phyloP scores from a whole-genome alignment of 164 flowering plant genomes.

The Piper betle region DNA sequence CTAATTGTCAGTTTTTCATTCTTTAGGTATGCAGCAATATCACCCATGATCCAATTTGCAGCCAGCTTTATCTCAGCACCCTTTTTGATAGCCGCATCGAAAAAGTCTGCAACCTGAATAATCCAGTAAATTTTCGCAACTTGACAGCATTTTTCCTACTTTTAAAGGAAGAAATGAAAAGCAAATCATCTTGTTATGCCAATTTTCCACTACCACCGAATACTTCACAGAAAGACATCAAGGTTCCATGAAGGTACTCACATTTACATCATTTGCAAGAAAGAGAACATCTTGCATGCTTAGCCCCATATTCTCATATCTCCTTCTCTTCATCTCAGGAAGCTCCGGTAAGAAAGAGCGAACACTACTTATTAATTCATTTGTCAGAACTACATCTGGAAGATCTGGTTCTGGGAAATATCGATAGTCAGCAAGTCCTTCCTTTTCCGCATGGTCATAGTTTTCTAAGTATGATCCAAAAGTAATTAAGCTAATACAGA shows the following conservation, averaged over 20 bases:
- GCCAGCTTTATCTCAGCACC: conserved; percentile 90
- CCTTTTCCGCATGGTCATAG: conserved; percentile 91
- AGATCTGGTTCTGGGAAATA: conserved; percentile 98
- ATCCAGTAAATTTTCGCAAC: conserved; percentile 5
- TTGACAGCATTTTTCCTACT: not conserved
- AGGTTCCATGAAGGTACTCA: conserved; percentile 19
- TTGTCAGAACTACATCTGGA: conserved; percentile 55
- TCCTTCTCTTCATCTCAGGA: conserved; percentile 69
- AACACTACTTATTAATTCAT: conserved; percentile 46
- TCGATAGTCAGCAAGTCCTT: conserved; percentile 89
- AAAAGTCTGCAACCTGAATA: conserved; percentile 66
- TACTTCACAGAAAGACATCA: not conserved
- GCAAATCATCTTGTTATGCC: no score
- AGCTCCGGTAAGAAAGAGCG: conserved; percentile 63
- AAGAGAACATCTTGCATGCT: conserved; percentile 93
- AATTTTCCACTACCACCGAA: no score
- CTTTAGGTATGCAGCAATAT: conserved; percentile 84
- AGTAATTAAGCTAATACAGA: not conserved
- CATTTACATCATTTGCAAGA: conserved; percentile 69
- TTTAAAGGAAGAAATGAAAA: not conserved
- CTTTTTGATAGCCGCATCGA: conserved; percentile 56
- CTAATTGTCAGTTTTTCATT: conserved; percentile 59
- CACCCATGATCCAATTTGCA: conserved; percentile 95
- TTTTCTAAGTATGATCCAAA: conserved; percentile 34
- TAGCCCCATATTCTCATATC: conserved; percentile 76